Conservation (phyloP, 805 yeast species). For the Candida jianshihensis region DNA sequence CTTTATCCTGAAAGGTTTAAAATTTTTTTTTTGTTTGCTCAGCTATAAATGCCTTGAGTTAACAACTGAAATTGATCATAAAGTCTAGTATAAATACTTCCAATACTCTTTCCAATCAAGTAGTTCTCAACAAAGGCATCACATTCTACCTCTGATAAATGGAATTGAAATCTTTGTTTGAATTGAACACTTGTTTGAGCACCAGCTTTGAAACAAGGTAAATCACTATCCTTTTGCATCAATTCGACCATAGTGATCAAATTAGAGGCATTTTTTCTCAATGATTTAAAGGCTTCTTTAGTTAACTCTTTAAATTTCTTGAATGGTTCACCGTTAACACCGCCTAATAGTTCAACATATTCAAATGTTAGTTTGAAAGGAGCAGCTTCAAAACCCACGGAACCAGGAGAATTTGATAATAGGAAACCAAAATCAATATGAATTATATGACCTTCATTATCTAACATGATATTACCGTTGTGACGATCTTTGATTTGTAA, state of each 20-base stretch:
- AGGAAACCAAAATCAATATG: conserved; percentile 95
- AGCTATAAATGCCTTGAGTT: conserved; percentile 90
- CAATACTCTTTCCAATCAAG: conserved; percentile 74
- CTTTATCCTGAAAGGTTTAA: not conserved
- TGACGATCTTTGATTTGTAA: conserved; percentile 94
- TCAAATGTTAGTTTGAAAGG: conserved; percentile 91
- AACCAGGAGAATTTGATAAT: conserved; percentile 91
- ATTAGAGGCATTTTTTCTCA: conserved; percentile 69
- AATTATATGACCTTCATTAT: conserved; percentile 89
- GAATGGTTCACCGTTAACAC: conserved; percentile 56
- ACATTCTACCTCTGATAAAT: conserved; percentile 62
- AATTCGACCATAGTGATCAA: conserved; percentile 80
- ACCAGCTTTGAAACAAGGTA: conserved; percentile 91
- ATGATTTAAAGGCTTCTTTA: conserved; percentile 65
- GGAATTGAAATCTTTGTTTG: conserved; percentile 75
- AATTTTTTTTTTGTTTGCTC: too few species aligned
- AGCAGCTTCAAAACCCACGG: conserved; percentile 95
- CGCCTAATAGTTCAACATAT: conserved; percentile 84
- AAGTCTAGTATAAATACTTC: conserved; percentile 82
- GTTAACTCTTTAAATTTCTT: conserved; percentile 53
- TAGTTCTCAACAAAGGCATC: conserved; percentile 72
- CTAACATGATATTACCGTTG: conserved; percentile 96
- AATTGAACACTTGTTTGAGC: conserved; percentile 73
- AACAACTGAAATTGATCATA: conserved; percentile 93
- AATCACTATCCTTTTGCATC: conserved; percentile 84